Base-by-base conservation (phyloP, 306 rosid species). In the Potentilla sterilis region DNA sequence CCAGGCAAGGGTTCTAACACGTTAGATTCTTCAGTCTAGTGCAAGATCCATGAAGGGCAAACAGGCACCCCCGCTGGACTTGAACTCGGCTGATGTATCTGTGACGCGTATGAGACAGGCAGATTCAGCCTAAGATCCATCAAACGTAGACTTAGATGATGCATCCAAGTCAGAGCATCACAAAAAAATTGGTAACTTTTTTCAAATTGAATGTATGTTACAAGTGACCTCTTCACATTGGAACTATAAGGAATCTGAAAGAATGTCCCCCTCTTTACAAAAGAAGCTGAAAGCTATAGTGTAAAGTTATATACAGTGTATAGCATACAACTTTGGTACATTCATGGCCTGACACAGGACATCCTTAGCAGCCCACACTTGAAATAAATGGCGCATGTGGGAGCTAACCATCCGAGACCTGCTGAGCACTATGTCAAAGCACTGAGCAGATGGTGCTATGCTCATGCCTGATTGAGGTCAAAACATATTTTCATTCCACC, bases 221-320 rank as follows among this genome's bases (percentile, higher is more conserved):
- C 90, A 86, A 54, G 78, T 67, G 75, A 48, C 73, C 77, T 81
- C 55, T 46, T 55, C 86, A 83, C 78, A 78, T 67, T 77, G 79
- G 73, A 84, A 62, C 83, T 74, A 70, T 74, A 34, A 4, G 22
- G 72, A 74, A 79, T 72, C 78, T 69, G 47, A 81, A 84, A 38
- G 66, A 70, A 58, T 54, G 81, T 79, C 70, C 67, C 81, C 82
- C 83, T 83, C 89, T 88, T 83, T 87, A 88, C 92, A 90, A 77
- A 81, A 75, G 84, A 86, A 88, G 83, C 81, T 82, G 82, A 87
- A 74, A 85, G 72, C 85, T 83, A 78, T 54, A 79, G 80, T 77
- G 80, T 84, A 49, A 75, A 78, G 82, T 79, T 90, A 92, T 92
- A 80, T 92, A 90, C 96, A 90, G 72, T 73, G 82, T 61, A 75